A percentile compares a stretch with the other conserved stretches of the same genome.
Evolutionary conservation across 345 rosid species (phyloP).

Genomic region (Aquilaria sinensis): DNA sequence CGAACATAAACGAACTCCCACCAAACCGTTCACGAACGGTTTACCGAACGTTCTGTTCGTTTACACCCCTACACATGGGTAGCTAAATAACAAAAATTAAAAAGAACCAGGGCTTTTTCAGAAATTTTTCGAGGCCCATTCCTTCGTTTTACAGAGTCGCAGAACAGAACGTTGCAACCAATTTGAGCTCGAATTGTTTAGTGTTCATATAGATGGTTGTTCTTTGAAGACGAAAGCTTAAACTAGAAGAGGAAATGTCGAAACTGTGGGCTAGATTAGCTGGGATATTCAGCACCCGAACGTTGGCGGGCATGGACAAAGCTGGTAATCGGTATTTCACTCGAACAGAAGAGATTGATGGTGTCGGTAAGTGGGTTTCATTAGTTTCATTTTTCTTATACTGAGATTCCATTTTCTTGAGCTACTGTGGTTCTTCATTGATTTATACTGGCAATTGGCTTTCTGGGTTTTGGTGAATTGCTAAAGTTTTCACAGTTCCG

Average conservation of each 20-base stretch:
- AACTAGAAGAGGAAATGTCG: conserved; percentile 44
- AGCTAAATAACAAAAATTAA: neutral
- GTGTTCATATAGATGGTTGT: neutral
- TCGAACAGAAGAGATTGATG: conserved; percentile 73
- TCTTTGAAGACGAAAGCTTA: conserved; percentile 4
- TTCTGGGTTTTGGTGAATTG: neutral
- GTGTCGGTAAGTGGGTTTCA: conserved; percentile 50
- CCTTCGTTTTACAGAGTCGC: neutral
- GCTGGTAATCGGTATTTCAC: conserved; percentile 82
- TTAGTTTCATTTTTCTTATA: neutral
- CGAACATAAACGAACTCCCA: too few relatives aligned
- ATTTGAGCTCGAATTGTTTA: neutral
- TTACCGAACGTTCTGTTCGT: too few relatives aligned
- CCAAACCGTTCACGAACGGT: too few relatives aligned
- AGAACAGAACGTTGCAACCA: neutral
- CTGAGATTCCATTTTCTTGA: neutral
- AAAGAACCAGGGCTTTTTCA: neutral
- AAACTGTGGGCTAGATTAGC: conserved; percentile 63
- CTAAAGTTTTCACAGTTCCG: neutral
- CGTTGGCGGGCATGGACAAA: conserved; percentile 53
- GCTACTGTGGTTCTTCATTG: conserved; percentile 1
- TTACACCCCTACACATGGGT: too few relatives aligned
- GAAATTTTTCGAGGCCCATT: neutral
- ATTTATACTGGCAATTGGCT: neutral
- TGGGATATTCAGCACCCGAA: conserved; percentile 54